Percentiles rank a stretch among this genome's conserved stretches.
phyloP scores from a whole-genome alignment of 1,284 basidiomycete species.

The Pterulicium gracile region DNA sequence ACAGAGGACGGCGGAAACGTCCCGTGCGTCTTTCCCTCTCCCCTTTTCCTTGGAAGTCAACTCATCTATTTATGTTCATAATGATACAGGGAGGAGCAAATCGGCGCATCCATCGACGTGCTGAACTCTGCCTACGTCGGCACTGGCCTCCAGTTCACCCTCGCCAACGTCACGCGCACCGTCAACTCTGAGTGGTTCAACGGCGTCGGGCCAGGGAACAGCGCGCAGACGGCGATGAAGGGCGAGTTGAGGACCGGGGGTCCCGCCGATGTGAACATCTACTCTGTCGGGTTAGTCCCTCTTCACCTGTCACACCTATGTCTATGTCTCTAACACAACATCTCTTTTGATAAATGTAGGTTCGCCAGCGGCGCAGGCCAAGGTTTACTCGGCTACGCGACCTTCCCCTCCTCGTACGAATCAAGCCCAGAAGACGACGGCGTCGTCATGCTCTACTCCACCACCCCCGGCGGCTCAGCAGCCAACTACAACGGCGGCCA shows the following conservation, averaged over 20 bases:
- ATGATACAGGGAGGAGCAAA: constrained; percentile 19
- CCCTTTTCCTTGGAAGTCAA: not conserved
- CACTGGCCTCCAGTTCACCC: constrained; percentile 23
- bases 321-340: not conserved
- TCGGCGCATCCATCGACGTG: constrained; percentile 21
- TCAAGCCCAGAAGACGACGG: constrained; percentile 22
- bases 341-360: constrained; percentile 5
- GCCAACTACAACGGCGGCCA: constrained; percentile 26
- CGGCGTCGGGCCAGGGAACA: constrained; percentile 18
- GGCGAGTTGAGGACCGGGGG: constrained; percentile 22
- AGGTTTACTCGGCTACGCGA: constrained; percentile 24
- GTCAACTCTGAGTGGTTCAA: constrained; percentile 27
- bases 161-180: constrained; percentile 22
- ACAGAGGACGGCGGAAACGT: constrained; percentile 21
- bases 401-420: constrained; percentile 23
- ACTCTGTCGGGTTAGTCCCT: constrained; percentile 21
- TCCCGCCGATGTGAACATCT: constrained; percentile 25
- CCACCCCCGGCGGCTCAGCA: constrained; percentile 24
- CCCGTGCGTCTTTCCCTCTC: constrained; percentile 12
- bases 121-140: constrained; percentile 25
- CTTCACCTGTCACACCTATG: not conserved
- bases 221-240: constrained; percentile 29
- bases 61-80: constrained; percentile 5
- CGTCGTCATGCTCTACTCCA: constrained; percentile 24
- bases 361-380: constrained; percentile 12